These are phyloP conservation scores for Lactarius quietus DNA, from an alignment of 768 basidiomycete species.

Conservation along the genomic window DNA sequence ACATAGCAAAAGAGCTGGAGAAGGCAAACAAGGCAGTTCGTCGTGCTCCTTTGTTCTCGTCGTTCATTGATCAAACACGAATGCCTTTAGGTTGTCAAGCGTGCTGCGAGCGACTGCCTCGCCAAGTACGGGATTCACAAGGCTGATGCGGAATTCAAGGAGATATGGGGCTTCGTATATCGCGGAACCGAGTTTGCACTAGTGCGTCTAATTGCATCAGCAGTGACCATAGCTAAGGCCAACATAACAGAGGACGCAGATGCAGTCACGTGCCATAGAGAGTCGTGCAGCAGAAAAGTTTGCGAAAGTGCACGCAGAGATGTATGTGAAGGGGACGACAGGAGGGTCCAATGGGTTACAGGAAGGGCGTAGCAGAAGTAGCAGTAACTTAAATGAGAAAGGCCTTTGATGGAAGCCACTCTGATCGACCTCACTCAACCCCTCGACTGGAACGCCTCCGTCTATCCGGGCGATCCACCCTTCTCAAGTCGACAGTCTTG, in stretches of 20 bases:
- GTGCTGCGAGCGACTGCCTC: conserved; percentile 33
- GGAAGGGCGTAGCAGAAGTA: conserved; percentile 18
- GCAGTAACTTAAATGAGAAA: conserved; percentile 14
- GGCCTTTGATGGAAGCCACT: conserved; percentile 3
- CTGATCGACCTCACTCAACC: conserved; percentile 27
- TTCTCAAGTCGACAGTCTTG: conserved; percentile 25
- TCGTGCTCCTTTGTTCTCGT: conserved; percentile 1
- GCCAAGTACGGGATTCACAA: conserved; percentile 24
- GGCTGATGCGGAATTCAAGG: conserved; percentile 27
- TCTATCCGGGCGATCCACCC: conserved; percentile 33
- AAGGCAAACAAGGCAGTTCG: conserved; percentile 60
- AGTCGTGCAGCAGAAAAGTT: conserved; percentile 19
- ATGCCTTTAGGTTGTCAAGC: conserved; percentile 39
- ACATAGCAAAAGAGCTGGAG: conserved; percentile 44
- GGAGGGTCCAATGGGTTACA: conserved; percentile 5
- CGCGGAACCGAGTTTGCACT: conserved; percentile 29
- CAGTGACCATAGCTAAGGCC: not conserved
- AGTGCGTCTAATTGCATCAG: conserved; percentile 14
- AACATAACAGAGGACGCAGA: conserved; percentile 20
- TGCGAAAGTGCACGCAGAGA: conserved; percentile 24
- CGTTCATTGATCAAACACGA: not conserved
- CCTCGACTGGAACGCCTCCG: conserved; percentile 15
- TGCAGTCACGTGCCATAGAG: conserved; percentile 26
- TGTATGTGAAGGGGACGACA: conserved; percentile 22
- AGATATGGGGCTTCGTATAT: conserved; percentile 27